Evolutionary conservation across 148 eudicot genomes (phyloP), one percentile per base, ranked within the genome.

Genomic region (Fagopyrum esculentum): DNA sequence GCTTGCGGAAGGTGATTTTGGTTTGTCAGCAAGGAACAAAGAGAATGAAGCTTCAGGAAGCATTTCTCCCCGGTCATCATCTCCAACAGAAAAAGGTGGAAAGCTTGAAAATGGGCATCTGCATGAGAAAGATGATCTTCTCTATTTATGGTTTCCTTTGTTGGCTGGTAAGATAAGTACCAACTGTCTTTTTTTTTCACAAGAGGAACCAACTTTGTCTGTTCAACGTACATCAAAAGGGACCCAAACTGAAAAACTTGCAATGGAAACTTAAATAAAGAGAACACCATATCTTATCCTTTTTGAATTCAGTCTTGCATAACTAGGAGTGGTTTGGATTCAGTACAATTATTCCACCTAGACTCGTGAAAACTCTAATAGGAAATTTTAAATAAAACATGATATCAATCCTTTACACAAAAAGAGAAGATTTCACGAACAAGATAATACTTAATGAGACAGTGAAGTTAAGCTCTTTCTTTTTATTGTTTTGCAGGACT

Each of bases 1-100:
- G 80, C 99, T 96, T 82, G 97, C 99, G 80, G 94, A 90, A 86
- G 99, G 99, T 30, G 90, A 90, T 81, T 81, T 96, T 77, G 97
- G 98, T 46, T 80, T 83, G 30, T 78, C 89, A 69, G 80, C 80
- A 19, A 82, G 79, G 84, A 83, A 46, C 35, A 83, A 81, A 75
- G 87, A 87, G 51, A 82, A 84, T 76, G 96, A 91, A 79, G 72
- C 80, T 71, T 83, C 86, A 76, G 90, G 83, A 72, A 85, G 40
- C 40, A 35, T 35, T 2, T 35, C 40, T 35, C 40, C 40, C 40
- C 2, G 40, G 40, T 2, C 40, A 35, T 35, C 40, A 35, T 35
- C 40, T 35, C 40, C 80, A 76, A 54, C 83, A 35, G 88, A 80
- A 56, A 71, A 77, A 81, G 90, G 86, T 59, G 84, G 84, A 79